A percentile compares a stretch with the other conserved stretches of the same genome.
phyloP scores from a whole-genome alignment of 768 basidiomycete species.

The Nevesoporus exiguus region DNA sequence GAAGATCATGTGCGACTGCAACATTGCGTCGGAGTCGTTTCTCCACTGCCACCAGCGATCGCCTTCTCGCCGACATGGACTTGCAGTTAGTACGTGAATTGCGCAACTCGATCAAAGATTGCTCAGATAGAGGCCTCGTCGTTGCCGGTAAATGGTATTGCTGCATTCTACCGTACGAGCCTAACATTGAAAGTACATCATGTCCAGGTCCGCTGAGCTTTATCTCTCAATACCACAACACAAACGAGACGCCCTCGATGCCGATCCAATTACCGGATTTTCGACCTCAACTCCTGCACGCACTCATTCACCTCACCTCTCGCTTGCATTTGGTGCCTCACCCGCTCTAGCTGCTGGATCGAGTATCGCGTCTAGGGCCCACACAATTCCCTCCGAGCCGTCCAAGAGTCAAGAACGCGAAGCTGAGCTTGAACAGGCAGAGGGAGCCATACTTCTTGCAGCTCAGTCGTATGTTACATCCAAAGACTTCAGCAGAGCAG shows the following conservation, averaged over 20 bases:
- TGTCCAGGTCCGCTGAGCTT: slow-evolving; percentile 71
- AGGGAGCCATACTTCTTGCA: slow-evolving; percentile 69
- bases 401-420: slow-evolving; percentile 37
- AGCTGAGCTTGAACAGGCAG: slow-evolving; percentile 50
- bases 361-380: slow-evolving; percentile 23
- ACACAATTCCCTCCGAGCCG: slow-evolving; percentile 7
- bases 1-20: too few species aligned
- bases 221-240: slow-evolving; percentile 54
- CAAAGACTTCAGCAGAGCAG: slow-evolving; percentile 75
- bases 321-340: slow-evolving; percentile 33
- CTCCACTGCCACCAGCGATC: not conserved
- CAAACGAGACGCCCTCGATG: slow-evolving; percentile 38
- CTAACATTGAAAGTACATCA: slow-evolving; percentile 14
- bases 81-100: slow-evolving; percentile 52
- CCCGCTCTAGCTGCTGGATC: slow-evolving; percentile 32
- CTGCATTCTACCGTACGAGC: slow-evolving; percentile 7
- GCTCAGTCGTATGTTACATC: slow-evolving; percentile 72
- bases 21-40: not conserved
- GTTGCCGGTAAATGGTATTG: slow-evolving; percentile 76
- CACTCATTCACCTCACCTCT: slow-evolving; percentile 39
- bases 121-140: slow-evolving; percentile 65
- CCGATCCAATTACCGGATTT: slow-evolving; percentile 35
- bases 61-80: slow-evolving; percentile 36
- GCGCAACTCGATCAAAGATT: slow-evolving; percentile 63
- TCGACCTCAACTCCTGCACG: slow-evolving; percentile 61